phyloP scores from a whole-genome alignment of 257 asterid species.

The Solanum peruvianum region DNA sequence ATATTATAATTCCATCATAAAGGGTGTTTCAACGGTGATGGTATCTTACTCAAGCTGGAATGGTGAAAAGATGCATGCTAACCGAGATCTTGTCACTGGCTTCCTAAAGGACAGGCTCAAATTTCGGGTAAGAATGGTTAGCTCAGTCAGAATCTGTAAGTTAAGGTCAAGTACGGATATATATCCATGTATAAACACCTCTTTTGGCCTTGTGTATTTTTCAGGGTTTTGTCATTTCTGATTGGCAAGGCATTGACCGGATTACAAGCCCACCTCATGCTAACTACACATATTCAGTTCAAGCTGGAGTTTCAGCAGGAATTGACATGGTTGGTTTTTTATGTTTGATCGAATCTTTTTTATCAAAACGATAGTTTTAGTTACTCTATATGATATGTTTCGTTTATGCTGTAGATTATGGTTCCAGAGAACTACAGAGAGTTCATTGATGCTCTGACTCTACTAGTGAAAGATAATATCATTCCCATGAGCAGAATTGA shows the following conservation, averaged over 20 bases:
- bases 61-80: conserved; percentile 23
- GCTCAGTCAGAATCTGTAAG: not conserved
- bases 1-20: conserved; percentile 7
- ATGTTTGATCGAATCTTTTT: not conserved
- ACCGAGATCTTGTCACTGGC: conserved; percentile 14
- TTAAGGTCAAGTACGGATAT: not conserved
- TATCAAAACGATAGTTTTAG: not conserved
- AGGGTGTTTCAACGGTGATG: conserved; percentile 24
- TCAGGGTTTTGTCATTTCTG: conserved; percentile 22
- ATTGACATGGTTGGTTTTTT: conserved; percentile 15
- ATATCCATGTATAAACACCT: not conserved
- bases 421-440: conserved; percentile 24
- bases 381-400: not conserved
- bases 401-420: conserved; percentile 18
- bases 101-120: conserved; percentile 16
- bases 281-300: conserved; percentile 18
- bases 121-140: conserved; percentile 4
- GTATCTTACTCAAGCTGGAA: conserved; percentile 26
- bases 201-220: not conserved
- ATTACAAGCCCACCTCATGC: conserved; percentile 9
- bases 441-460: conserved; percentile 18
- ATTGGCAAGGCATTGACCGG: conserved; percentile 12
- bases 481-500: conserved; percentile 36
- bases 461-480: conserved; percentile 15
- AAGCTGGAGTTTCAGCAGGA: conserved; percentile 15